Evolutionary conservation across 495 filamentous ascomycete species (phyloP).

Genomic region (Penicillium antarcticum): DNA sequence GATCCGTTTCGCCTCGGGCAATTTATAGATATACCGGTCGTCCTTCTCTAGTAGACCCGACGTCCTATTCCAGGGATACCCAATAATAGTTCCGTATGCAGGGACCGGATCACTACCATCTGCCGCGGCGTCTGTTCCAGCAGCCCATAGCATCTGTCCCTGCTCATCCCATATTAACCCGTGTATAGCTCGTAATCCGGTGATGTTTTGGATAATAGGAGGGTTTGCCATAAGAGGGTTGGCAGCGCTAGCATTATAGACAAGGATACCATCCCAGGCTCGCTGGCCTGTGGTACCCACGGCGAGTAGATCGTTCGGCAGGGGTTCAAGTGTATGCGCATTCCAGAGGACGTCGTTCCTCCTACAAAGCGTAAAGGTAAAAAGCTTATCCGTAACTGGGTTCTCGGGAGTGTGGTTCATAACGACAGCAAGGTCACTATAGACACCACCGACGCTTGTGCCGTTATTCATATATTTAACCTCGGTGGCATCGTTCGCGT

Average conservation of each 20-base stretch:
- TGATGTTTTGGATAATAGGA: slow-evolving; percentile 27
- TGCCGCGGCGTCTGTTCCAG: slow-evolving; percentile 25
- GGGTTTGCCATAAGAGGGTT: slow-evolving; percentile 21
- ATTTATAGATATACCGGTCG: slow-evolving; percentile 11
- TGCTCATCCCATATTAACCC: slow-evolving; percentile 29
- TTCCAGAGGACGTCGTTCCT: slow-evolving; percentile 23
- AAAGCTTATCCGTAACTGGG: slow-evolving; percentile 20
- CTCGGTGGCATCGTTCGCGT: slow-evolving; percentile 27
- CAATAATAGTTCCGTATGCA: slow-evolving; percentile 18
- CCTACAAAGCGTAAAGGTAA: slow-evolving; percentile 23
- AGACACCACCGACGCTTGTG: slow-evolving; percentile 19
- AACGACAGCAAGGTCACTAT: slow-evolving; percentile 19
- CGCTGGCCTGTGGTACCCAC: slow-evolving; percentile 23
- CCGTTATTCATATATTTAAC: slow-evolving; percentile 24
- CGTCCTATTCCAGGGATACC: slow-evolving; percentile 17
- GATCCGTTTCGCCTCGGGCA: slow-evolving; percentile 8
- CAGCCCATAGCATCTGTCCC: slow-evolving; percentile 25
- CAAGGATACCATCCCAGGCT: slow-evolving; percentile 25
- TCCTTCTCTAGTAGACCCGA: slow-evolving; percentile 16
- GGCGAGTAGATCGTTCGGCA: slow-evolving; percentile 21
- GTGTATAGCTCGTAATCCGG: slow-evolving; percentile 27
- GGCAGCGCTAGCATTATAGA: slow-evolving; percentile 22
- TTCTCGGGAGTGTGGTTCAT: slow-evolving; percentile 26
- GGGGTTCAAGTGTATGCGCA: slow-evolving; percentile 22
- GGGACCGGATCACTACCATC: slow-evolving; percentile 23